A percentile compares a stretch with the other conserved stretches of the same genome.
Conservation (phyloP, 768 basidiomycete genomes). For the Calocybe gangraenosa region DNA sequence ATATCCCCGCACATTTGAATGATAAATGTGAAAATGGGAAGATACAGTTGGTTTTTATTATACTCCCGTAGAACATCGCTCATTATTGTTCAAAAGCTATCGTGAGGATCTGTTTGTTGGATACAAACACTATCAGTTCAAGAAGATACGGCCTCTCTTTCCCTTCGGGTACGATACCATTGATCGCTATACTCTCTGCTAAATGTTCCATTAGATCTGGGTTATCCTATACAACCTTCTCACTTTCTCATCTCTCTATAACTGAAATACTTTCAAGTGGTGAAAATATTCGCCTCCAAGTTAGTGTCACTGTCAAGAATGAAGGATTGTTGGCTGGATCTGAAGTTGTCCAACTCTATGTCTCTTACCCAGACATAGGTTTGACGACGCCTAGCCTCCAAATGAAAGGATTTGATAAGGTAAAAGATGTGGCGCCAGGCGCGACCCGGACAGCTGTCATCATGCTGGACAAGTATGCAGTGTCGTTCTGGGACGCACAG, state of each 20-base stretch:
- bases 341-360: conserved; percentile 66
- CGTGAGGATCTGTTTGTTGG: conserved; percentile 64
- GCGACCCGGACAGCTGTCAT: conserved; percentile 36
- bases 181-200: neutral
- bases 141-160: conserved; percentile 52
- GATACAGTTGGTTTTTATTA: conserved; percentile 30
- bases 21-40: conserved; percentile 55
- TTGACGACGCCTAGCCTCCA: conserved; percentile 54
- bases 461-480: conserved; percentile 60
- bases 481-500: conserved; percentile 58
- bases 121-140: conserved; percentile 63
- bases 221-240: conserved; percentile 73
- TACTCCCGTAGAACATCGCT: neutral
- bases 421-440: conserved; percentile 44
- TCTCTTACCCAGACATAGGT: conserved; percentile 45
- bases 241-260: conserved; percentile 42
- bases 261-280: conserved; percentile 23
- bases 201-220: conserved; percentile 45
- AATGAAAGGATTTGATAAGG: conserved; percentile 66
- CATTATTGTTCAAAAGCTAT: conserved; percentile 28
- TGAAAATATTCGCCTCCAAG: conserved; percentile 28
- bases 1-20: conserved; percentile 60
- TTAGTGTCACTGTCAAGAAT: conserved; percentile 51
- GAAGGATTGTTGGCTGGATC: conserved; percentile 49
- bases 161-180: conserved; percentile 50